Evolutionary conservation across 768 basidiomycete genomes (phyloP).

Genomic region (Lactarius quietus): DNA sequence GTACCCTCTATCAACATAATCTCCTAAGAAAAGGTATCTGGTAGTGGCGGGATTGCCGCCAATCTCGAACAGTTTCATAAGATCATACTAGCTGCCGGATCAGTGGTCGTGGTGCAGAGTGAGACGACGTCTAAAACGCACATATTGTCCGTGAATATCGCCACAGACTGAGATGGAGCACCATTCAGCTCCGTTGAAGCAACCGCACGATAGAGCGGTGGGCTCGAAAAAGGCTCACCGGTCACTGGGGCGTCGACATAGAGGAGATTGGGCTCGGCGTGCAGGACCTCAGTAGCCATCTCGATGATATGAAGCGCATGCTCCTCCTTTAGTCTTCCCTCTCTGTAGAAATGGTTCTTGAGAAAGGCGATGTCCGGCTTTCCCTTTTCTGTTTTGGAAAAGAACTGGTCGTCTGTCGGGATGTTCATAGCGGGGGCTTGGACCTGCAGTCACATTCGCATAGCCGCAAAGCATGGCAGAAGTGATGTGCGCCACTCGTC

Average conservation of each 20-base stretch:
- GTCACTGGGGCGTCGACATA: constrained; percentile 98
- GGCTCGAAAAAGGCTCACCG: constrained; percentile 47
- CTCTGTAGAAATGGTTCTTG: constrained; percentile 98
- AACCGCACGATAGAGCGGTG: constrained; percentile 25
- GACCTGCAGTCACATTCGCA: constrained; percentile 51
- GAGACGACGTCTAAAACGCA: constrained; percentile 39
- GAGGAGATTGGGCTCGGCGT: constrained; percentile 83
- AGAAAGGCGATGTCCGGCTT: constrained; percentile 96
- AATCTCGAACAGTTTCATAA: constrained; percentile 79
- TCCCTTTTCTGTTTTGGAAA: constrained; percentile 72
- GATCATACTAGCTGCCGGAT: constrained; percentile 50
- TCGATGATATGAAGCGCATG: constrained; percentile 93
- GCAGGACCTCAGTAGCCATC: constrained; percentile 79
- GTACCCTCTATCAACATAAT: constrained; percentile 75
- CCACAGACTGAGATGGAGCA: constrained; percentile 64
- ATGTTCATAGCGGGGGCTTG: constrained; percentile 95
- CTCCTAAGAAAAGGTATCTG: constrained; percentile 69
- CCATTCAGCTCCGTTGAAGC: constrained; percentile 22
- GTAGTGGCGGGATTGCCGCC: constrained; percentile 73
- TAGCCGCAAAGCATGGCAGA: too few relatives aligned
- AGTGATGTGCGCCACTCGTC: background rate
- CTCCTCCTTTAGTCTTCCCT: constrained; percentile 89
- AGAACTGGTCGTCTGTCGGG: constrained; percentile 94
- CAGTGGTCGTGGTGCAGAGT: constrained; percentile 16
- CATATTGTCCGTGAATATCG: constrained; percentile 99